Percentiles rank a stretch among this genome's conserved stretches.
These are phyloP conservation scores for Verruconis gallopava DNA, from an alignment of 2,329 filamentous ascomycete genomes.

Conservation along the genomic window DNA sequence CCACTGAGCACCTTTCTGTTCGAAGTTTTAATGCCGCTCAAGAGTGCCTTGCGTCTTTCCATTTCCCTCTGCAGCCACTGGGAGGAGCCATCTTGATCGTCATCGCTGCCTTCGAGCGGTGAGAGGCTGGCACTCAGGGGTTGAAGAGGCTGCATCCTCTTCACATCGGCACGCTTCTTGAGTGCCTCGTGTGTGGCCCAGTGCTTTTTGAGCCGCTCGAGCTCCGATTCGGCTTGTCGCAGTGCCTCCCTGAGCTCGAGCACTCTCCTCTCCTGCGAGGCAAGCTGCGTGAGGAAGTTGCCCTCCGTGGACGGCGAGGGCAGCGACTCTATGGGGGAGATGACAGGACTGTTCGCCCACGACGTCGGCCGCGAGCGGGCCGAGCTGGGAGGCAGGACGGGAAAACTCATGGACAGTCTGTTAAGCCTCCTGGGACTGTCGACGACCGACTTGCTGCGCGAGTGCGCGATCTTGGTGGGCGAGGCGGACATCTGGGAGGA, in stretches of 20 bases:
- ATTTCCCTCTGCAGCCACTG: slow-evolving; percentile 45
- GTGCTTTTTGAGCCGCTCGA: slow-evolving; percentile 66
- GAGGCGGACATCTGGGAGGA: slow-evolving; percentile 4
- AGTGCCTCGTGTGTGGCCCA: slow-evolving; percentile 67
- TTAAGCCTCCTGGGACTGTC: slow-evolving; percentile 23
- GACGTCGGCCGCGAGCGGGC: slow-evolving; percentile 25
- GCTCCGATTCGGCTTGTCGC: slow-evolving; percentile 63
- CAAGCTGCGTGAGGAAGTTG: slow-evolving; percentile 72
- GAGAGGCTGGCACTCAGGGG: slow-evolving; percentile 7
- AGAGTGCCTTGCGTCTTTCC: slow-evolving; percentile 58
- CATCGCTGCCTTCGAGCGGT: slow-evolving; percentile 14
- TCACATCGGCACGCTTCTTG: slow-evolving; percentile 59
- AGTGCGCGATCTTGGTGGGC: slow-evolving; percentile 22
- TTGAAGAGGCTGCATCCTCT: slow-evolving; percentile 40
- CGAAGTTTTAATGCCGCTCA: slow-evolving; percentile 37
- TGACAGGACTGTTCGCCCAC: slow-evolving; percentile 22
- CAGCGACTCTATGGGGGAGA: slow-evolving; percentile 18
- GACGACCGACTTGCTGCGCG: slow-evolving; percentile 16
- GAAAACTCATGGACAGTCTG: slow-evolving; percentile 36
- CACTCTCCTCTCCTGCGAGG: slow-evolving; percentile 80
- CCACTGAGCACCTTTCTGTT: slow-evolving; percentile 45
- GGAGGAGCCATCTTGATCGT: slow-evolving; percentile 32
- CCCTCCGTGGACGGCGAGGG: slow-evolving; percentile 19
- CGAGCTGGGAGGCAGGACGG: slow-evolving; percentile 28
- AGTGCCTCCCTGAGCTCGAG: slow-evolving; percentile 86